Conservation (phyloP, 495 filamentous ascomycete species). For the Aspergillus biplanus region DNA sequence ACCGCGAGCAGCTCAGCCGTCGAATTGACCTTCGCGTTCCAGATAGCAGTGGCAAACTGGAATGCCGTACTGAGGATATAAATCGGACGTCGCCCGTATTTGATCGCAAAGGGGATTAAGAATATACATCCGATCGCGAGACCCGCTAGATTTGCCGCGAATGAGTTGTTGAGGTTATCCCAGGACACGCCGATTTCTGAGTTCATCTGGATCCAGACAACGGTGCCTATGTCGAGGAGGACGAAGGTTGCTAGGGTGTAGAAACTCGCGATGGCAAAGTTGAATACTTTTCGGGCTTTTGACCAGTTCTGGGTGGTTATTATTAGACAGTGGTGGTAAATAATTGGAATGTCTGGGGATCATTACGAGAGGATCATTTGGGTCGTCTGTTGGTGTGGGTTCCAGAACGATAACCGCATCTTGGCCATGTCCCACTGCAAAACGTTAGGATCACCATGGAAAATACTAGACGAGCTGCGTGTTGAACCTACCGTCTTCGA, state of each 20-base stretch:
- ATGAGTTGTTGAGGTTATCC: conserved; percentile 40
- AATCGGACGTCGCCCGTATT: conserved; percentile 48
- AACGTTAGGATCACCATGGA: neutral
- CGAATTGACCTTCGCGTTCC: conserved; percentile 39
- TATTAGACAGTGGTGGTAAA: neutral
- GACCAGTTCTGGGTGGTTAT: conserved; percentile 8
- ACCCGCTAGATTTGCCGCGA: conserved; percentile 39
- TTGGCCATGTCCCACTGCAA: neutral
- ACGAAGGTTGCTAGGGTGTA: conserved; percentile 14
- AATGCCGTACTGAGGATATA: conserved; percentile 43
- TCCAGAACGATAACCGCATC: conserved; percentile 7
- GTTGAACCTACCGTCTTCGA: conserved; percentile 4
- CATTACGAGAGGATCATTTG: conserved; percentile 10
- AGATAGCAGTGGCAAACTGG: conserved; percentile 41
- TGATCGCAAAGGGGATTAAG: conserved; percentile 50
- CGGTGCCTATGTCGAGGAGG: conserved; percentile 39
- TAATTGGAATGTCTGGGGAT: neutral
- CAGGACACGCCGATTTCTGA: conserved; percentile 39
- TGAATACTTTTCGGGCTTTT: neutral
- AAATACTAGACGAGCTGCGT: neutral
- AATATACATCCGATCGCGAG: conserved; percentile 47
- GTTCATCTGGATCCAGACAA: conserved; percentile 45
- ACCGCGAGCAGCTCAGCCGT: conserved; percentile 35
- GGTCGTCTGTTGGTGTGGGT: conserved; percentile 10
- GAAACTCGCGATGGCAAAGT: conserved; percentile 12